Conservation (phyloP, 2,329 filamentous ascomycete species). For the Mollisia scopiformis region DNA sequence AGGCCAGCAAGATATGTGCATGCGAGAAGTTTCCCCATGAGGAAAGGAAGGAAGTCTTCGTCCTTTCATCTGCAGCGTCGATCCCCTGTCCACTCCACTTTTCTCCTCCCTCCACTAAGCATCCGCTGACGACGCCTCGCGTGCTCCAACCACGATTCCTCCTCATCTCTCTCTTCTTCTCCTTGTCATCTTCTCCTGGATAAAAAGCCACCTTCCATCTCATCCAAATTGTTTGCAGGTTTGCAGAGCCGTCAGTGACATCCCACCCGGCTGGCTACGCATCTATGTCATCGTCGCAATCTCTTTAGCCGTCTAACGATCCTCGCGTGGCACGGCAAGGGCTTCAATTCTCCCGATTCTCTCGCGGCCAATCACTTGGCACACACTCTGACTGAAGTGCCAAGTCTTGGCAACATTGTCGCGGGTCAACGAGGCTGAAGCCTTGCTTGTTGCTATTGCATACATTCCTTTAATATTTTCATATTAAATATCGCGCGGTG, state of each 20-base stretch:
- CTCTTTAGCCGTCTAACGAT: constrained; percentile 1
- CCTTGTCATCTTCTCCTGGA: background rate
- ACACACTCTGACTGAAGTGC: background rate
- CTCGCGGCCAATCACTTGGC: background rate
- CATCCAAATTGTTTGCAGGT: too few relatives aligned
- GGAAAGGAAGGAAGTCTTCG: background rate
- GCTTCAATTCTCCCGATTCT: background rate
- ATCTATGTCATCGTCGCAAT: constrained; percentile 2
- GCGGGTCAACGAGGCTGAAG: constrained; percentile 8
- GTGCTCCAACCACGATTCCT: background rate
- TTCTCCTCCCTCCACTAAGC: background rate
- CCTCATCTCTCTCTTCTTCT: too few relatives aligned
- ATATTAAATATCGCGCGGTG: background rate
- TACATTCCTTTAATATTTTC: background rate
- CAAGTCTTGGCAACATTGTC: background rate
- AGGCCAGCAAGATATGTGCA: background rate
- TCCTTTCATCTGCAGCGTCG: background rate
- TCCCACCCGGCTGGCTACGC: constrained; percentile 2
- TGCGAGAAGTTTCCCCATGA: background rate
- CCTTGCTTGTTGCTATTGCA: background rate
- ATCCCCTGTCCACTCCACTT: background rate
- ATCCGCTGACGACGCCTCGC: constrained; percentile 9
- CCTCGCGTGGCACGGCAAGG: background rate
- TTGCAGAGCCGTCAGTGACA: too few relatives aligned
- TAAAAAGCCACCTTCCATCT: background rate